Evolutionary conservation across 2,329 filamentous ascomycete genomes (phyloP).

Genomic region (Colletotrichum higginsianum): DNA sequence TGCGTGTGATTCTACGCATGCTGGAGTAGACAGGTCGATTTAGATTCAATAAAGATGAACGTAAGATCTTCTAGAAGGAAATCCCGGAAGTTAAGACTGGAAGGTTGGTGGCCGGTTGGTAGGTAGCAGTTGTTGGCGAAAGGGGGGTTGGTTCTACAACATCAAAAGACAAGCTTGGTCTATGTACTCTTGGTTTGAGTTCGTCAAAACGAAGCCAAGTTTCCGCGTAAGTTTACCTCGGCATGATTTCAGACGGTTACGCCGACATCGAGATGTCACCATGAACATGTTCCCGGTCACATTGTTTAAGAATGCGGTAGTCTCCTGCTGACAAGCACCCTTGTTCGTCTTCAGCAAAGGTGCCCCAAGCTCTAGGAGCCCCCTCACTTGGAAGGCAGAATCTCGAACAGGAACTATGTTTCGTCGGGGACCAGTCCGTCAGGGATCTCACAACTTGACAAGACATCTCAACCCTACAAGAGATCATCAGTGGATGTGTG

Average conservation of each 20-base stretch:
- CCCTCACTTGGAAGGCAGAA: constrained; percentile 1
- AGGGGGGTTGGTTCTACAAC: too few species aligned
- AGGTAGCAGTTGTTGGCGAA: not conserved
- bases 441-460: too few species aligned
- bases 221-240: not conserved
- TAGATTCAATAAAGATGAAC: not conserved
- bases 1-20: constrained; percentile 37
- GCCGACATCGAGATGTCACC: not conserved
- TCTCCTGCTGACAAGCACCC: not conserved
- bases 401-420: not conserved
- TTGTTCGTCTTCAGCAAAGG: not conserved
- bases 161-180: constrained; percentile 20
- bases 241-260: not conserved
- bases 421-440: constrained; percentile 18
- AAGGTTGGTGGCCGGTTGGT: constrained; percentile 5
- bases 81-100: not conserved
- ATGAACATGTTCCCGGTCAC: too few species aligned
- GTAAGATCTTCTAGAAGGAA: not conserved
- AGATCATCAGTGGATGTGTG: too few species aligned
- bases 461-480: too few species aligned
- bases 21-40: not conserved
- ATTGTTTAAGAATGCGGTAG: not conserved
- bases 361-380: not conserved
- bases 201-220: constrained; percentile 1
- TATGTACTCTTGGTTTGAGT: not conserved